Evolutionary conservation across 306 rosid species (phyloP).

Genomic region (Prunus persica): DNA sequence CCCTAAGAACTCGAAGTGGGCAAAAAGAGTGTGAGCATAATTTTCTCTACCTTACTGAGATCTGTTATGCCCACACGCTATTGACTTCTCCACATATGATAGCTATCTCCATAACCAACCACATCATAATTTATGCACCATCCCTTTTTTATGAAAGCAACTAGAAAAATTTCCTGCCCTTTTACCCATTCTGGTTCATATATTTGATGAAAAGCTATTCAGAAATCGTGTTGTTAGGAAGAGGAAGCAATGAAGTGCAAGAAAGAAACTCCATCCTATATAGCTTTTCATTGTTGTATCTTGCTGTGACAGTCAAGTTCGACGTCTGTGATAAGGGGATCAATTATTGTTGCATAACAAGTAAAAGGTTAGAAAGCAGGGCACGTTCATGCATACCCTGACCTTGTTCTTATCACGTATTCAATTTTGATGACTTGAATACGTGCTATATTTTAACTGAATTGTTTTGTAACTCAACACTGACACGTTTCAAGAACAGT

Average conservation of each 20-base stretch:
- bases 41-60: constrained; percentile 2
- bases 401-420: not conserved
- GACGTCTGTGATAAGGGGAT: not conserved
- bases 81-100: constrained; percentile 23
- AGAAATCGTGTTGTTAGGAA: not conserved
- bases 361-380: not conserved
- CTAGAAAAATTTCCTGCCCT: not conserved
- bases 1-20: constrained; percentile 9
- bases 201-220: not conserved
- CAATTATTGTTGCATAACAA: not conserved
- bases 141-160: not conserved
- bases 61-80: constrained; percentile 38
- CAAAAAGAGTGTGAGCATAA: constrained; percentile 39
- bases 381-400: not conserved
- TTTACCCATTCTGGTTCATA: not conserved
- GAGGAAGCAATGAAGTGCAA: not conserved
- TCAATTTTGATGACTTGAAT: not conserved
- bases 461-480: not conserved
- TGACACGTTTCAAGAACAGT: not conserved
- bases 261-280: not conserved
- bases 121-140: not conserved
- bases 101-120: constrained; percentile 15
- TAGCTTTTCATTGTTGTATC: no score
- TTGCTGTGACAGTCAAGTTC: not conserved
- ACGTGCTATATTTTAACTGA: not conserved